Evolutionary conservation across 805 yeast genomes (phyloP).

Genomic region (Candida anglica): DNA sequence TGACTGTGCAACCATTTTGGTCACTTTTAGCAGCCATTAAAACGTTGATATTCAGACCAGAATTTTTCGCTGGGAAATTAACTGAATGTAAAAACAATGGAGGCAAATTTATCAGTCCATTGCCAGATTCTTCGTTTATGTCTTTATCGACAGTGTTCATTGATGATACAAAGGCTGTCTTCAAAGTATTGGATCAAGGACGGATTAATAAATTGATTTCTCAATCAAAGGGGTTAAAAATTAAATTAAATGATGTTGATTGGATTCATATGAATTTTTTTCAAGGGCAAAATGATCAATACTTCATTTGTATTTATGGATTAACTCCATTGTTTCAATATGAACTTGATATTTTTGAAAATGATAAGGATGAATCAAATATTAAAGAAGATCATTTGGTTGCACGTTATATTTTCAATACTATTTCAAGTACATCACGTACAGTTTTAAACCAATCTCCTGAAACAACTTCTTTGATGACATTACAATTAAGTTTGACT

Average conservation of each 20-base stretch:
- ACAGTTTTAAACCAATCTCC: conserved; percentile 23
- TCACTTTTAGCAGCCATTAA: conserved; percentile 37
- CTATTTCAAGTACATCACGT: conserved; percentile 17
- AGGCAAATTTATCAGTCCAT: conserved; percentile 11
- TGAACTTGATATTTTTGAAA: conserved; percentile 25
- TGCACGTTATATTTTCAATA: conserved; percentile 24
- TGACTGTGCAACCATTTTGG: conserved; percentile 39
- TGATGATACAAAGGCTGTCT: conserved; percentile 26
- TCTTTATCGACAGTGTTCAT: conserved; percentile 20
- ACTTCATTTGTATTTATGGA: conserved; percentile 27
- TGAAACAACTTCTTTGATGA: conserved; percentile 21
- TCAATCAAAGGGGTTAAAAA: conserved; percentile 7
- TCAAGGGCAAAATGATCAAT: conserved; percentile 8
- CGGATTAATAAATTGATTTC: conserved; percentile 6
- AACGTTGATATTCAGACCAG: conserved; percentile 22
- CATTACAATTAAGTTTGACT: conserved; percentile 29
- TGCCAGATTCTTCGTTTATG: conserved; percentile 3
- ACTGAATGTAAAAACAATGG: conserved; percentile 22
- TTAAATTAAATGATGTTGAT: conserved; percentile 28
- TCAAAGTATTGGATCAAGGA: conserved; percentile 17
- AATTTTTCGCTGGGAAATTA: conserved; percentile 26
- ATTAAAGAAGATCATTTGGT: conserved; percentile 5
- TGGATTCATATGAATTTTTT: conserved; percentile 28
- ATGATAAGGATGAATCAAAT: too few relatives aligned
- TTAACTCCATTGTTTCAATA: conserved; percentile 35